Conservation (phyloP, 306 rosid genomes). For the Vicia faba region DNA sequence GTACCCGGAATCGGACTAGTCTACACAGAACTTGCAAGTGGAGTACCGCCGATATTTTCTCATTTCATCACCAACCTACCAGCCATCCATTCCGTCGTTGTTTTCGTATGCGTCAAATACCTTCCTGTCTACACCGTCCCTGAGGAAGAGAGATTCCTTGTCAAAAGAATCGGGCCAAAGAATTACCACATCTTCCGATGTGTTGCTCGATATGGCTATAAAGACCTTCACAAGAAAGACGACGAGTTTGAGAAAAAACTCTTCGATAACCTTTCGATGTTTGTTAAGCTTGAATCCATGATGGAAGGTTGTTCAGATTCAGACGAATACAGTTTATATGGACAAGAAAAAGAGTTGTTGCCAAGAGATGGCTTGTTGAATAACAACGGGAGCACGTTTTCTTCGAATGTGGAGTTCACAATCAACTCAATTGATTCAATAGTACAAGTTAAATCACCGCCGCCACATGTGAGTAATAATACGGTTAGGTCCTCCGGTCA, state of each 20-base stretch:
- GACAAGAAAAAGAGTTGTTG: conserved; percentile 50
- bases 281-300: conserved; percentile 75
- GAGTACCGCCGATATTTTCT: conserved; percentile 94
- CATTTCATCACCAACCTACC: conserved; percentile 98
- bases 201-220: conserved; percentile 90
- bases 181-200: conserved; percentile 89
- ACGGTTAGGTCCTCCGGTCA: conserved; percentile 49
- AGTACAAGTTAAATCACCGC: conserved; percentile 54
- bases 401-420: conserved; percentile 48
- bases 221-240: conserved; percentile 84
- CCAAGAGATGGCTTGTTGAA: conserved; percentile 44
- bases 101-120: conserved; percentile 90
- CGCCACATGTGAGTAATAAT: conserved; percentile 36
- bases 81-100: conserved; percentile 90
- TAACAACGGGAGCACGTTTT: conserved; percentile 43
- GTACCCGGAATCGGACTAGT: conserved; percentile 97
- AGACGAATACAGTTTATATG: conserved; percentile 68
- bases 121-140: conserved; percentile 94
- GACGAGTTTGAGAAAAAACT: conserved; percentile 86
- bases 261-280: conserved; percentile 67
- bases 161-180: conserved; percentile 86
- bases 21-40: conserved; percentile 94
- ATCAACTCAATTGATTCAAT: conserved; percentile 70
- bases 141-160: conserved; percentile 88
- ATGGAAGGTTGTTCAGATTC: conserved; percentile 96